Evolutionary conservation across 2,329 filamentous ascomycete genomes (phyloP), one percentile per base, ranked within the genome.

Genomic region (Plectosphaerella plurivora): DNA sequence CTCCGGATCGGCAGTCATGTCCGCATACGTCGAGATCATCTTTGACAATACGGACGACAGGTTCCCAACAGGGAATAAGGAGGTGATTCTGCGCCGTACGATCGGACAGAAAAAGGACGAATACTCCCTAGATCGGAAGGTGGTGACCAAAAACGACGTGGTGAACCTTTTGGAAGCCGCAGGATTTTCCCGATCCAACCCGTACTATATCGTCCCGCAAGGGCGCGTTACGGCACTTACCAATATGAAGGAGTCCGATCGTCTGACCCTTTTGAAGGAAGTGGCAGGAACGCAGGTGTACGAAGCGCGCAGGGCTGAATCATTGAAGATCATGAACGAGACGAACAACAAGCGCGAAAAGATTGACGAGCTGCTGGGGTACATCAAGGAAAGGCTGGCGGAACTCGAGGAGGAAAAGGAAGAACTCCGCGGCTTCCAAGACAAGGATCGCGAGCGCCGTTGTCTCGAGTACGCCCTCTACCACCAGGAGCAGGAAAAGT

Each of bases 71-170:
- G 90, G 90, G 60, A 94, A 91, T 65, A 87, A 91, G 55, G 93
- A 99, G 68, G 84, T 97, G 47, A 86, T 94, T 42, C 76, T 99
- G 53, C 88, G 95, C 56, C 88, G 94, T 45, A 97, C 94, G 0
- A 99, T 99, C 68, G 94, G 93, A 50, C 79, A 93, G 57, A 97
- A 99, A 73, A 99, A 99, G 73, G 94, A 99, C 68, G 94, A 99
- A 74, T 99, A 97, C 69, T 96, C 93, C 2, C 83, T 99, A 28
- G 94, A 99, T 71, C 89, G 92, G 67, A 99, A 97, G 74, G 96
- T 96, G 60, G 90, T 92, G 35, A 96, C 92, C 37, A 96, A 96
- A 68, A 82, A 86, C 57, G 94, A 99, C 67, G 93, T 99, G 54
- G 89, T 95, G 78, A 96, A 96, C 68, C 81, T 99, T 37, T 81